These are phyloP conservation scores for Rhodamnia argentea DNA, from an alignment of 345 rosid species.

Conservation along the genomic window DNA sequence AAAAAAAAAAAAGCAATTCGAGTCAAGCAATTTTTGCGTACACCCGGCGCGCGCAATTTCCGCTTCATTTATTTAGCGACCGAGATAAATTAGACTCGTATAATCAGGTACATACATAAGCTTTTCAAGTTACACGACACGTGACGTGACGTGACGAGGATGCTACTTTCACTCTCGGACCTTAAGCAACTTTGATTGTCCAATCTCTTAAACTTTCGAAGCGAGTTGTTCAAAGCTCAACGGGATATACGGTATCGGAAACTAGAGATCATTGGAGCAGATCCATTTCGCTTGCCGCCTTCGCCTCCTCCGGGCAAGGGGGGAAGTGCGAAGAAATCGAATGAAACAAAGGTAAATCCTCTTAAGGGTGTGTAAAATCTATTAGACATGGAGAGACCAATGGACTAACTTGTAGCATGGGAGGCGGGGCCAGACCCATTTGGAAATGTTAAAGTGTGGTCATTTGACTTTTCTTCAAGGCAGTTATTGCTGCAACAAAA, in stretches of 20 bases:
- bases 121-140: rapidly evolving
- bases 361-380: neutral
- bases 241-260: neutral
- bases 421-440: too few species aligned
- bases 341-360: neutral
- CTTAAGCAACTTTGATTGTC: neutral
- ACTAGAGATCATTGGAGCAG: neutral
- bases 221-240: too few species aligned
- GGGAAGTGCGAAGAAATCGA: neutral
- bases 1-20: too few species aligned
- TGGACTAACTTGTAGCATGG: neutral
- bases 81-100: too few species aligned
- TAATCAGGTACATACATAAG: neutral
- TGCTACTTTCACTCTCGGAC: neutral
- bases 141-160: neutral
- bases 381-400: neutral
- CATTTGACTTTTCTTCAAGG: too few species aligned
- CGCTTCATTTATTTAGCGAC: neutral
- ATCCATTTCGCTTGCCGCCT: neutral
- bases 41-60: neutral
- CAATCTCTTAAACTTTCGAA: neutral
- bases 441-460: too few species aligned
- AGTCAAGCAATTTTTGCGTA: neutral
- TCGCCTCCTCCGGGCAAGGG: neutral
- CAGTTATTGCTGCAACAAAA: too few species aligned